Conservation (phyloP, 148 eudicot genomes). For the Cornus suecica region DNA sequence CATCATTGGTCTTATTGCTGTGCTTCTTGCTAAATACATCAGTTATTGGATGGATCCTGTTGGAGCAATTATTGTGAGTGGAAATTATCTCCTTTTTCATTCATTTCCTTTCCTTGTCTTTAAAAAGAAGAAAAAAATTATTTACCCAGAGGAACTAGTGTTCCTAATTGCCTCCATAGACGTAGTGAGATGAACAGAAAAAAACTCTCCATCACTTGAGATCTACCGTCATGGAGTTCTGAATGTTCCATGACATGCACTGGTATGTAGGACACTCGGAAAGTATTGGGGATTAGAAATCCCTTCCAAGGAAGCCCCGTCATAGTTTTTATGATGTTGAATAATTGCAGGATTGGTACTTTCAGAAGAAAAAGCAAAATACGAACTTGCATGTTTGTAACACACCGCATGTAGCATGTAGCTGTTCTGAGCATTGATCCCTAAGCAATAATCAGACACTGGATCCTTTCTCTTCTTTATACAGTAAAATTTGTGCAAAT, state of each 20-base stretch:
- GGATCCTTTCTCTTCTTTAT: background rate
- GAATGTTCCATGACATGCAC: background rate
- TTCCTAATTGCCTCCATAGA: background rate
- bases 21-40: constrained; percentile 68
- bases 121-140: background rate
- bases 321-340: background rate
- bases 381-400: too few species aligned
- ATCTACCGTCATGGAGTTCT: background rate
- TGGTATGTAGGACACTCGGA: background rate
- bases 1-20: constrained; percentile 83
- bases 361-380: background rate
- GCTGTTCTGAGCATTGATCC: background rate
- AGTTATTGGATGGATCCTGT: constrained; percentile 87
- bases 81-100: background rate
- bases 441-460: background rate
- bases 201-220: too few species aligned
- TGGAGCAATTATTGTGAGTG: constrained; percentile 93
- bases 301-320: background rate
- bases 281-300: background rate
- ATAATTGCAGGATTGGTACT: background rate
- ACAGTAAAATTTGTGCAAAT: too few species aligned
- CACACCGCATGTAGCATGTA: background rate
- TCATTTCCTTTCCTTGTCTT: background rate
- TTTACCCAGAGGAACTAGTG: background rate
- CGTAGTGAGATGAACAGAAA: background rate